phyloP scores from a whole-genome alignment of 148 eudicot species.

The Camellia sinensis region DNA sequence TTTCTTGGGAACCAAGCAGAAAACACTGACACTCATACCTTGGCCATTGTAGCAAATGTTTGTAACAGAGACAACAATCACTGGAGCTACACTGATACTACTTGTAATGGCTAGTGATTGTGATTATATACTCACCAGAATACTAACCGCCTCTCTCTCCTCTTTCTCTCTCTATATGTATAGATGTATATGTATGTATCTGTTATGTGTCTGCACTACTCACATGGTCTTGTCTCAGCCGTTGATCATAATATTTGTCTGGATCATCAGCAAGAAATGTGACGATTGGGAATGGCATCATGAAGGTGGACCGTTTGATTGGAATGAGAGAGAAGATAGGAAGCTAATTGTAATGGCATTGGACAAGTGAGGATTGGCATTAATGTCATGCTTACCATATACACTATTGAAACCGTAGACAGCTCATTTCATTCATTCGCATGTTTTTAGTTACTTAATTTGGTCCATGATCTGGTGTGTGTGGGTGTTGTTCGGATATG shows the following conservation, averaged over 20 bases:
- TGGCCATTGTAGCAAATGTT: background rate
- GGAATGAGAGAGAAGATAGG: background rate
- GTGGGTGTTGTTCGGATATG: too few relatives aligned
- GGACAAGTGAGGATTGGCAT: background rate
- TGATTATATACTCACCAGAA: background rate
- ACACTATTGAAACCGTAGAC: too few relatives aligned
- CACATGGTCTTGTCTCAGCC: background rate
- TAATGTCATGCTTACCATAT: background rate
- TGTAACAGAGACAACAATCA: constrained; percentile 1
- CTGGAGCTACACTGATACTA: background rate
- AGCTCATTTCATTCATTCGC: too few relatives aligned
- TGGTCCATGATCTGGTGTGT: too few relatives aligned
- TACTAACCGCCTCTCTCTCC: background rate
- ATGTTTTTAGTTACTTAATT: too few relatives aligned
- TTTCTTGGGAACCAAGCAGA: constrained; percentile 14
- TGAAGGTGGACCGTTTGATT: background rate
- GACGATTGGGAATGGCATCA: too few relatives aligned
- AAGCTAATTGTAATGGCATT: background rate
- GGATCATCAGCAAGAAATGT: background rate
- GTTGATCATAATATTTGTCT: background rate
- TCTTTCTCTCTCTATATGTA: background rate
- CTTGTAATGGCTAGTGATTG: background rate
- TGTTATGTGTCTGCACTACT: background rate
- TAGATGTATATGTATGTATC: too few relatives aligned
- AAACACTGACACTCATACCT: background rate